Evolutionary conservation across 108 stramenopile genomes (phyloP), one percentile per base, ranked within the genome.

Genomic region (Cyclostephanos tholiformis): DNA sequence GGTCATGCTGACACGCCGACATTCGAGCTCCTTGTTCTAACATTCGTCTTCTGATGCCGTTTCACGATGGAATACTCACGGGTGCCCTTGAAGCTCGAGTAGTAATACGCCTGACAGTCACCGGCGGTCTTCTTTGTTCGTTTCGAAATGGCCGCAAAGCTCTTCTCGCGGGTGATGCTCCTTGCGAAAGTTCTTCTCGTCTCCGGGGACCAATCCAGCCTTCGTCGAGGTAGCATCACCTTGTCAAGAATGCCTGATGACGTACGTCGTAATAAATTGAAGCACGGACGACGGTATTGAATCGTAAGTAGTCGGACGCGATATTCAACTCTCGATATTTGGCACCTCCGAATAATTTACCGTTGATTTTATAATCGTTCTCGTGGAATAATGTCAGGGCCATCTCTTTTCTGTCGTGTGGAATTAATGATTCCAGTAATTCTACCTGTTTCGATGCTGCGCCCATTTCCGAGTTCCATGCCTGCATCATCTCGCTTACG

Each of bases 381-480:
- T 63, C 51, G 48, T 76, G 75, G 35, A 76, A 68, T 30, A 76
- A 51, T 57, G 38, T 2, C 23, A 76, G 60, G 5, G 75, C 75
- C 53, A 59, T 25, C 63, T 76, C 75, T 63, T 49, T 76, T 68
- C 67, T 49, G 11, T 76, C 75, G 43, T 76, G 66, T 8, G 75
- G 66, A 22, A 76, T 65, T 55, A 76, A 63, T 3, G 26, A 44
- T 59, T 76, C 75, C 11, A 76, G 60, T 23, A 76, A 51, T 11
- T 49, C 23, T 1, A 66, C 23, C 13, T 76, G 51, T 35, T 8
- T 50, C 12, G 30, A 25, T 8, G 66, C 63, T 13, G 55, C 46
- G 6, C 32, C 17, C 12, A 59, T 65, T 25, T 57, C 46, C 29
- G 75, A 60, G 36, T 76, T 35, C 75, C 75, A 76, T 17, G 67